Conservation (phyloP, 2,329 filamentous ascomycete species). For the Byssoonygena ceratinophila region DNA sequence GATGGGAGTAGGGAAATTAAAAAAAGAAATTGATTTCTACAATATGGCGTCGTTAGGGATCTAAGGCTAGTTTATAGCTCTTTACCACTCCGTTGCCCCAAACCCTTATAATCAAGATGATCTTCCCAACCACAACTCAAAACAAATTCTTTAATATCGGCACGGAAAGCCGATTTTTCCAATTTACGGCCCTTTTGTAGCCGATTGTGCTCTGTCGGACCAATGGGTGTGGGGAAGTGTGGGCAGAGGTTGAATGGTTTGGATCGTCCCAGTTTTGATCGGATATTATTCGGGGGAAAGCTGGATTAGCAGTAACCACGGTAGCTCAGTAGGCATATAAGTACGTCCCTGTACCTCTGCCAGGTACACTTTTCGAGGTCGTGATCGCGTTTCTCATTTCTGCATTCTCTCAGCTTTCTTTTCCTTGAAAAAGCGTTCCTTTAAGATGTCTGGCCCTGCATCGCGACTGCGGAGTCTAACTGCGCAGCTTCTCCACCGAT, state of each 20-base stretch:
- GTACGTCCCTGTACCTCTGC: neutral
- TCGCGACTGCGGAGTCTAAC: conserved; percentile 24
- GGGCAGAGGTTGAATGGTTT: neutral
- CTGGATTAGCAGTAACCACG: neutral
- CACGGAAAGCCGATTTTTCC: neutral
- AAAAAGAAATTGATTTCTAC: conserved; percentile 22
- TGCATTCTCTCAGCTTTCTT: neutral
- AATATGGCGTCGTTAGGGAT: conserved; percentile 31
- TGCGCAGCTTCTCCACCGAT: conserved; percentile 22
- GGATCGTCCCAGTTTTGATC: neutral
- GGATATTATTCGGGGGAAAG: conserved; percentile 3
- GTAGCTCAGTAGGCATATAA: conserved; percentile 1
- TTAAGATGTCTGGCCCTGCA: conserved; percentile 23
- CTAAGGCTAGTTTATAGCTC: conserved; percentile 30
- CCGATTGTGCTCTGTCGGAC: conserved; percentile 4
- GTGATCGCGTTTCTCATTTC: neutral
- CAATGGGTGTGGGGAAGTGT: conserved; percentile 8
- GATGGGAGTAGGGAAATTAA: conserved; percentile 15
- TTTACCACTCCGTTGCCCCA: conserved; percentile 31
- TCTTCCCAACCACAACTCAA: conserved; percentile 18
- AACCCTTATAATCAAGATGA: conserved; percentile 36
- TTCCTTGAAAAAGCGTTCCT: neutral
- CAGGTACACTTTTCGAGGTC: neutral
- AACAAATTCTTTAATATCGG: conserved; percentile 1
- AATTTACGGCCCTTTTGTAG: neutral